Percentiles rank a stretch among this genome's conserved stretches.
phyloP scores from a whole-genome alignment of 208 protist species.

The Kentomonas sorsogonicus region DNA sequence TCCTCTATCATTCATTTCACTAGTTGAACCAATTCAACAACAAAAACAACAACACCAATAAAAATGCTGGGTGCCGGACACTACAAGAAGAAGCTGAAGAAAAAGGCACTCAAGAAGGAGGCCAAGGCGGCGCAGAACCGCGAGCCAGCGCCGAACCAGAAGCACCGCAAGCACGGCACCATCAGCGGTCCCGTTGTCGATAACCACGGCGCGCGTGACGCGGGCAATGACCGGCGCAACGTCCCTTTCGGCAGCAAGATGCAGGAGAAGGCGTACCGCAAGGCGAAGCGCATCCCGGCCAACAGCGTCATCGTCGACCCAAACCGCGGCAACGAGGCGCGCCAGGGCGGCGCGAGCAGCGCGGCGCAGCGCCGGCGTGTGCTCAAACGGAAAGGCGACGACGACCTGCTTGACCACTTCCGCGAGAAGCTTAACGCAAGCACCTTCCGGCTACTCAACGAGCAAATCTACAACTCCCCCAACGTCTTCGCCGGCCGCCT shows the following conservation, averaged over 20 bases:
- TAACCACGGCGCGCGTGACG: constrained; percentile 55
- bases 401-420: constrained; percentile 81
- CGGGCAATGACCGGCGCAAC: constrained; percentile 68
- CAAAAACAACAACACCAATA: too few species aligned
- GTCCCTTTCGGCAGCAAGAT: constrained; percentile 59
- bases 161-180: constrained; percentile 24
- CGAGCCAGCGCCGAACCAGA: constrained; percentile 10
- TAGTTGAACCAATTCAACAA: too few species aligned
- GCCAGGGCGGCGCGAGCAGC: constrained; percentile 56
- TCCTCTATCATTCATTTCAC: too few species aligned
- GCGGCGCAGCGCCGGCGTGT: constrained; percentile 79
- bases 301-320: constrained; percentile 33
- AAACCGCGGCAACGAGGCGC: constrained; percentile 16
- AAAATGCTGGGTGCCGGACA: constrained; percentile 60
- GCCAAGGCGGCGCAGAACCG: constrained; percentile 25
- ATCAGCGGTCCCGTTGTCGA: constrained; percentile 75
- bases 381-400: constrained; percentile 56
- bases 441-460: constrained; percentile 85
- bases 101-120: constrained; percentile 56
- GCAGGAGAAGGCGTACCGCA: constrained; percentile 51
- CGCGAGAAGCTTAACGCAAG: constrained; percentile 76
- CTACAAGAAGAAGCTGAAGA: constrained; percentile 64
- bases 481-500: constrained; percentile 70
- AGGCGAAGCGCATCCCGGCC: constrained; percentile 49
- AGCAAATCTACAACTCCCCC: constrained; percentile 86